A percentile compares a stretch with the other conserved stretches of the same genome.
These are phyloP conservation scores for Flaveria robusta DNA, from an alignment of 129 eudicot genomes.

Conservation along the genomic window DNA sequence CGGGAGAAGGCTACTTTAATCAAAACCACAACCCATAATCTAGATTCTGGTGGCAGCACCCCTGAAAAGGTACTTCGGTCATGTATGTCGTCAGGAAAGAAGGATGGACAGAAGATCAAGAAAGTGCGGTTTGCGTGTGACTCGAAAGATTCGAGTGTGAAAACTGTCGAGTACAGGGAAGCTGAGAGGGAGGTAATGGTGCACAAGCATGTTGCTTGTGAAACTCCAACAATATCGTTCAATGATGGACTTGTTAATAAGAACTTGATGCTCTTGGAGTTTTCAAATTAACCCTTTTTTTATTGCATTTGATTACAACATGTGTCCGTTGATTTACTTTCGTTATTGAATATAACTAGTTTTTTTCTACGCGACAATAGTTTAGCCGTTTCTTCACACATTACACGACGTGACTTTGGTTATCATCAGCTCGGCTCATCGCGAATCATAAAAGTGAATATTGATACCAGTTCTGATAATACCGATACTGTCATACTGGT, in stretches of 20 bases:
- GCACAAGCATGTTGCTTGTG: slow-evolving; percentile 16
- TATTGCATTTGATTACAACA: background rate
- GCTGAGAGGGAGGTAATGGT: slow-evolving; percentile 14
- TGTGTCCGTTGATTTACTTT: background rate
- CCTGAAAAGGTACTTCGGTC: slow-evolving; percentile 28
- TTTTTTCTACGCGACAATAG: background rate
- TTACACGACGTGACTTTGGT: too few species aligned
- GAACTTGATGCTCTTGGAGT: slow-evolving; percentile 11
- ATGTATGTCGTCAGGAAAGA: slow-evolving; percentile 50
- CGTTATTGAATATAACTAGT: background rate
- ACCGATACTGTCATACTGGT: too few species aligned
- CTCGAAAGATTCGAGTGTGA: slow-evolving; percentile 39
- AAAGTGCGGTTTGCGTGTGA: slow-evolving; percentile 53
- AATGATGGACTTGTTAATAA: slow-evolving; percentile 26
- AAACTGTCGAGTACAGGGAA: slow-evolving; percentile 36
- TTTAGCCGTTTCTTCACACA: too few species aligned
- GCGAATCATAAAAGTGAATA: too few species aligned
- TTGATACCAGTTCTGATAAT: too few species aligned
- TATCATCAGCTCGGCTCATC: too few species aligned
- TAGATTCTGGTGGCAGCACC: slow-evolving; percentile 17
- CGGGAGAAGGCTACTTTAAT: slow-evolving; percentile 20
- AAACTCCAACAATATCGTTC: slow-evolving; percentile 5
- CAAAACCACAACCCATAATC: slow-evolving; percentile 21
- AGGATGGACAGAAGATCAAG: slow-evolving; percentile 39
- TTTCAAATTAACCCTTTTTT: background rate